Conservation (phyloP, 2,329 filamentous ascomycete genomes). For the Trichoderma afroharzianum region DNA sequence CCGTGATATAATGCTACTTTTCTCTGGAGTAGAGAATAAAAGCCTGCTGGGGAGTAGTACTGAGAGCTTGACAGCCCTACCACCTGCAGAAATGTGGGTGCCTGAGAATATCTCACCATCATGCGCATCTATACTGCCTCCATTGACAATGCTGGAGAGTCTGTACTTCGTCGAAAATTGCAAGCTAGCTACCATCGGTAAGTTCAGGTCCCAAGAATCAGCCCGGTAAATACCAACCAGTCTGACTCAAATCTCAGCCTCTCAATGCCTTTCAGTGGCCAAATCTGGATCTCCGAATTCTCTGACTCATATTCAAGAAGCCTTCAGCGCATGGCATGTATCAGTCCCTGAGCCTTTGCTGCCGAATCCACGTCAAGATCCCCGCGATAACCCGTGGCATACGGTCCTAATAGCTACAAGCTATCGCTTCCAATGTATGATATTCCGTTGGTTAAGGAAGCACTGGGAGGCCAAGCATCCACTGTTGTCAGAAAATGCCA, state of each 20-base stretch:
- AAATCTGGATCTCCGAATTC: not conserved
- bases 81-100: not conserved
- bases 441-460: not conserved
- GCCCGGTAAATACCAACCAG: not conserved
- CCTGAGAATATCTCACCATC: not conserved
- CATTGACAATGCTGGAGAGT: not conserved
- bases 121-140: not conserved
- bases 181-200: not conserved
- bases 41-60: not conserved
- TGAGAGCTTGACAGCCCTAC: not conserved
- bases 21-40: not conserved
- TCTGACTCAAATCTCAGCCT: not conserved
- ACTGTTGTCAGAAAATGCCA: not conserved
- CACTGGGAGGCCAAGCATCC: not conserved
- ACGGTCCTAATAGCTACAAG: not conserved
- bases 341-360: not conserved
- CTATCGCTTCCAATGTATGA: not conserved
- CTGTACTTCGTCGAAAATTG: not conserved
- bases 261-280: not conserved
- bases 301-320: not conserved
- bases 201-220: not conserved
- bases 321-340: not conserved
- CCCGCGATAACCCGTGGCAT: not conserved
- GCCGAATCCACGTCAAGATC: not conserved
- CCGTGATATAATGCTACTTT: not conserved